Percentiles rank a stretch among this genome's conserved stretches.
Evolutionary conservation across 495 filamentous ascomycete genomes (phyloP).

Genomic region (Penicillium dipodomyicola): DNA sequence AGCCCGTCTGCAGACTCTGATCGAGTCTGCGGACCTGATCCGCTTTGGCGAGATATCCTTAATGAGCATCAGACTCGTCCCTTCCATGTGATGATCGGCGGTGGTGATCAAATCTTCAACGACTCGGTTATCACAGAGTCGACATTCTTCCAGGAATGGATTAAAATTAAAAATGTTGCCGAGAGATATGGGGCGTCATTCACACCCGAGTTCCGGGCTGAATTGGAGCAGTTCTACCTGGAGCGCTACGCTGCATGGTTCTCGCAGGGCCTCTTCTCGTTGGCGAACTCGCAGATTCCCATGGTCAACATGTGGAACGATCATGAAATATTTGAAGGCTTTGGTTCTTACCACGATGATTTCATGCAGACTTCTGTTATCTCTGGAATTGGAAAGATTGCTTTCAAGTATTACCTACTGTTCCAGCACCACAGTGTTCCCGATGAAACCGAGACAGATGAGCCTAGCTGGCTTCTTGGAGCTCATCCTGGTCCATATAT

Average conservation of each 20-base stretch:
- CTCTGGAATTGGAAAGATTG: constrained; percentile 80
- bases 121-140: constrained; percentile 76
- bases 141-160: constrained; percentile 74
- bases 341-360: constrained; percentile 85
- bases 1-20: constrained; percentile 73
- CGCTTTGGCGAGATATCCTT: constrained; percentile 92
- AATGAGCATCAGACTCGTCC: constrained; percentile 89
- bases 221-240: constrained; percentile 84
- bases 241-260: constrained; percentile 89
- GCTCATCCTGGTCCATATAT: constrained; percentile 84
- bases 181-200: constrained; percentile 75
- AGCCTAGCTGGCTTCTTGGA: constrained; percentile 91
- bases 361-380: constrained; percentile 93
- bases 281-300: constrained; percentile 91
- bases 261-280: constrained; percentile 87
- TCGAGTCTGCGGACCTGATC: constrained; percentile 85
- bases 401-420: constrained; percentile 97
- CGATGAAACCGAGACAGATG: constrained; percentile 72
- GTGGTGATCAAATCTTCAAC: constrained; percentile 96
- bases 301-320: constrained; percentile 99
- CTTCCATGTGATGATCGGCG: constrained; percentile 98
- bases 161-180: constrained; percentile 71
- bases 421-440: constrained; percentile 93
- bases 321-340: constrained; percentile 97
- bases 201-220: constrained; percentile 71